phyloP scores from a whole-genome alignment of 257 asterid genomes.

The Parsonsia alboflavescens region DNA sequence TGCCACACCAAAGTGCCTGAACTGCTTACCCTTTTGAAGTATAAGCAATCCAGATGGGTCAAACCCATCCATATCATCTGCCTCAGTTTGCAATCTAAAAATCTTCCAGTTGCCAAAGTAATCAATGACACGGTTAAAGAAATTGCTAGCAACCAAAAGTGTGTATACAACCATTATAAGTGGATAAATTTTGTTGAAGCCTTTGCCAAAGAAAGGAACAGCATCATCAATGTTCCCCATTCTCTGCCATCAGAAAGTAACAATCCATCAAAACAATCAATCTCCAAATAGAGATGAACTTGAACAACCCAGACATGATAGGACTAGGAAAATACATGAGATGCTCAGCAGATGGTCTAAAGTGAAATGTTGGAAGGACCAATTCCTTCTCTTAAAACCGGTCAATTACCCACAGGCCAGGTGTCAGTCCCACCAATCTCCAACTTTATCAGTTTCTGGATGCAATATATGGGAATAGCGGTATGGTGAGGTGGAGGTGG shows the following conservation, averaged over 20 bases:
- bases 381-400: neutral
- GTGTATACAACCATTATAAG: slow-evolving; percentile 97
- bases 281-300: neutral
- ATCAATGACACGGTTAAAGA: slow-evolving; percentile 77
- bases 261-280: slow-evolving; percentile 17
- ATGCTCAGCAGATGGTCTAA: neutral
- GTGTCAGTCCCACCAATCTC: neutral
- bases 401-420: neutral
- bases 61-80: slow-evolving; percentile 88
- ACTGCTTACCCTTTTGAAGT: slow-evolving; percentile 70
- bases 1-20: slow-evolving; percentile 3
- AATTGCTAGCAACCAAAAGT: slow-evolving; percentile 87
- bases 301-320: neutral
- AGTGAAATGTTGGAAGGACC: neutral
- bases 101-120: slow-evolving; percentile 94
- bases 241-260: slow-evolving; percentile 55
- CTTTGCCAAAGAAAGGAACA: slow-evolving; percentile 86
- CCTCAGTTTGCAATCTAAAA: slow-evolving; percentile 62
- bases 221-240: slow-evolving; percentile 95
- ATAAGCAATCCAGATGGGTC: slow-evolving; percentile 96
- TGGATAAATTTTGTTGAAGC: slow-evolving; percentile 91
- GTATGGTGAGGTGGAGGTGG: too few species aligned
- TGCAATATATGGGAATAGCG: too few species aligned
- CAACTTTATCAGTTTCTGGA: neutral
- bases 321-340: neutral